Conservation (phyloP, 306 rosid genomes). For the Dryas octopetala region DNA sequence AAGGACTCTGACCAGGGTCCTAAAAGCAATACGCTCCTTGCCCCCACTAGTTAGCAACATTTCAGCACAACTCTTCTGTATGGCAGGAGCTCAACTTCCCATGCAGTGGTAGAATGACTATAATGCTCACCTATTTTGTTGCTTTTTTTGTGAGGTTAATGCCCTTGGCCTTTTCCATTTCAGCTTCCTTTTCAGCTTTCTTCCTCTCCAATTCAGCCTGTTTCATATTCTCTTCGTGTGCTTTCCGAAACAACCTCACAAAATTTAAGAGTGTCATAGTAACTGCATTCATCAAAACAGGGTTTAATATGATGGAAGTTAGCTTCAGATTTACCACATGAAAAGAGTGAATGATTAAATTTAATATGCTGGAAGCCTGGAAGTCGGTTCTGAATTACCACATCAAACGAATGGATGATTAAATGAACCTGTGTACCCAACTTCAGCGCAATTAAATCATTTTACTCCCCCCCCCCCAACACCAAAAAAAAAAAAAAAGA, state of each 20-base stretch:
- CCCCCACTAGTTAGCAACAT: conserved; percentile 25
- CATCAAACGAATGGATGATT: too few species aligned
- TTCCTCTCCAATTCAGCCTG: conserved; percentile 92
- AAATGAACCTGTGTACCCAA: too few species aligned
- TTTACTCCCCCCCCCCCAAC: too few species aligned
- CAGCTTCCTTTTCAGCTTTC: conserved; percentile 86
- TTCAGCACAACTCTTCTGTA: conserved; percentile 38
- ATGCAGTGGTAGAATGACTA: conserved; percentile 35
- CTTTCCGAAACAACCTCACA: conserved; percentile 82
- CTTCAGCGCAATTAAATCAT: too few species aligned
- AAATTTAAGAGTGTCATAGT: conserved; percentile 77
- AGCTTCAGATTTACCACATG: conserved; percentile 20
- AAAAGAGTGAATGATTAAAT: neutral
- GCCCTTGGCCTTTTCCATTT: conserved; percentile 91
- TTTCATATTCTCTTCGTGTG: conserved; percentile 87
- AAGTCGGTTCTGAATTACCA: too few species aligned
- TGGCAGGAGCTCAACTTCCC: conserved; percentile 37
- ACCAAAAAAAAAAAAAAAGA: too few species aligned
- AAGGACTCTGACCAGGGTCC: conserved; percentile 36
- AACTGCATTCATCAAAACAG: conserved; percentile 62
- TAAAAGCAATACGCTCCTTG: conserved; percentile 31
- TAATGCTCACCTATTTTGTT: conserved; percentile 48
- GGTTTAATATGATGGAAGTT: conserved; percentile 14
- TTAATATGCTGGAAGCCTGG: too few species aligned
- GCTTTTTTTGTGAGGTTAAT: conserved; percentile 49